Evolutionary conservation across 208 protist genomes (phyloP), one percentile per base, ranked within the genome.

Genomic region (Strigomonas culicis): DNA sequence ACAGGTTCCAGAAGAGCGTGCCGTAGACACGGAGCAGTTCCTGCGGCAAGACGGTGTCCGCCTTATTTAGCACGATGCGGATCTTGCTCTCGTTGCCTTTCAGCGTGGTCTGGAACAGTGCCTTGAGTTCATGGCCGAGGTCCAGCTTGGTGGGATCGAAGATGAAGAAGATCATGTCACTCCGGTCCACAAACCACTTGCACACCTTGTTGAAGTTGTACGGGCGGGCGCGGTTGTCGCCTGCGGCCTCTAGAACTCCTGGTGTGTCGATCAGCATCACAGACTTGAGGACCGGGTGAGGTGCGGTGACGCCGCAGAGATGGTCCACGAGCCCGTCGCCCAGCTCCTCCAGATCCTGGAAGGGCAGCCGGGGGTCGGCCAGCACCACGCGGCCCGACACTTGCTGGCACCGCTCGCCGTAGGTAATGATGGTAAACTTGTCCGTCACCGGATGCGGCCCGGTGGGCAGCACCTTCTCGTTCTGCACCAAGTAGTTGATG

Each of bases 141-240:
- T 99, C 97, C 31, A 99, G 87, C 82, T 99, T 99, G 59, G 98
- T 93, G n/a, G 97, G 97, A 69, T 99, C 98, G 74, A 99, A 99
- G 30, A 99, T 70, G 61, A 99, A 77, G 32, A 99, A 89, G 49
- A 99, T 94, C 52, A 98, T 77, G 79, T 99, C 97, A 21, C 90
- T 87, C 51, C 87, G 84, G 63, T 98, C 85, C 2, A 96, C 93
- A 77, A 98, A 98, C 95, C 96, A 99, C 41, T 79, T 61, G 65
- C 73, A 77, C 25, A 96, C 93, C 53, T 91, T 80, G 15, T 74
- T 62, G 62, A 89, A 92, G 72, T 93, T 75, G 75, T 95, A 94
- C 19, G 74, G 74, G 22, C 87, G 82, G 43, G 49, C 53, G 67
- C 85, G 89, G 24, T 59, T 62, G 69, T 94, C 75, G 69, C 88